phyloP scores from a whole-genome alignment of 225 moss, liverwort and hornwort genomes.

The Ulota crispa region DNA sequence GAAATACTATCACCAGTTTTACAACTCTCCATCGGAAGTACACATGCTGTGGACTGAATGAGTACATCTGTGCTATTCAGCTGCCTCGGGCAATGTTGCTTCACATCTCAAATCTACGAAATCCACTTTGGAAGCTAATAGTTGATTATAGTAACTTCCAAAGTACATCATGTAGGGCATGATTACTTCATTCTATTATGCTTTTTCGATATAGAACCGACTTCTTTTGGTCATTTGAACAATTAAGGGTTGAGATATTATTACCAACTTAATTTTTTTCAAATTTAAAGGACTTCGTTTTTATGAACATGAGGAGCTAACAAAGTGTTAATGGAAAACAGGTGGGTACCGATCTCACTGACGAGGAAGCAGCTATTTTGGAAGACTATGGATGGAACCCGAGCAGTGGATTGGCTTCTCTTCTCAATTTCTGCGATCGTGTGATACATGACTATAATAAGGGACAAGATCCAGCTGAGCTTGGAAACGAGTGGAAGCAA shows the following conservation, averaged over 20 bases:
- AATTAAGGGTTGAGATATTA: not conserved
- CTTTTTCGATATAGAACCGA: not conserved
- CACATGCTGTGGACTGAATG: not conserved
- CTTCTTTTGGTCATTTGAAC: not conserved
- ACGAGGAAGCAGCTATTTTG: conserved; percentile 53
- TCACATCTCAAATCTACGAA: not conserved
- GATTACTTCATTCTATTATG: not conserved
- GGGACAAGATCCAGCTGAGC: conserved; percentile 52
- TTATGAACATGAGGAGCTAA: conserved; percentile 15
- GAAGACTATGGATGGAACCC: conserved; percentile 70
- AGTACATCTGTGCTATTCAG: not conserved
- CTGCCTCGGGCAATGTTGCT: not conserved
- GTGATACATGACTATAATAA: conserved; percentile 72
- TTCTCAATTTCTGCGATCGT: conserved; percentile 65
- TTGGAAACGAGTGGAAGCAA: conserved; percentile 66
- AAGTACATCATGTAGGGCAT: not conserved
- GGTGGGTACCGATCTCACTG: conserved; percentile 56
- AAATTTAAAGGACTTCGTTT: not conserved
- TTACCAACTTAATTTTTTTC: not conserved
- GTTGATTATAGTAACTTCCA: not conserved
- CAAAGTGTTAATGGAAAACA: conserved; percentile 20
- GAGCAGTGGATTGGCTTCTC: conserved; percentile 59
- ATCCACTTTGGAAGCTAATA: not conserved
- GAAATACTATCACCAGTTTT: not conserved
- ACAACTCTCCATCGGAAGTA: not conserved